Conservation (phyloP, 2,329 filamentous ascomycete genomes). For the Epichloe hybrida region DNA sequence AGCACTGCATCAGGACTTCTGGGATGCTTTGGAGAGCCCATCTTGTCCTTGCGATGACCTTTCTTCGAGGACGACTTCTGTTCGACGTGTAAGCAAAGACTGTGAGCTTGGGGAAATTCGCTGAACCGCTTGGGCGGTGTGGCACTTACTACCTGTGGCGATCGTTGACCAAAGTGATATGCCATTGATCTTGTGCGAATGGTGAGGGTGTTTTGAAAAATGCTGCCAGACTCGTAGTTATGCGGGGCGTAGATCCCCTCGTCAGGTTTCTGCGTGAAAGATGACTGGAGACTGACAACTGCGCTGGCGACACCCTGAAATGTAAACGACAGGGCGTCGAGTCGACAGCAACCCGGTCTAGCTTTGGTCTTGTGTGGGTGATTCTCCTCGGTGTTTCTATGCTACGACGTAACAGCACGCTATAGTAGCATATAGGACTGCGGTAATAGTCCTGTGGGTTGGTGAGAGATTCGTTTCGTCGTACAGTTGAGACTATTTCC, state of each 20-base stretch:
- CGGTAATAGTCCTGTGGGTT: background rate
- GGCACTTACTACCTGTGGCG: constrained; percentile 3
- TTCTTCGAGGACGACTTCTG: background rate
- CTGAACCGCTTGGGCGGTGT: background rate
- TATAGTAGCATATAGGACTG: background rate
- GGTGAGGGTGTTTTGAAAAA: background rate
- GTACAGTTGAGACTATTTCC: too few species aligned
- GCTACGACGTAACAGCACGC: background rate
- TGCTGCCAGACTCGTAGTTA: background rate
- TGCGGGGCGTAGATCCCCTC: too few species aligned
- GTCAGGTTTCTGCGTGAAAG: too few species aligned
- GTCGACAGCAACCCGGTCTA: background rate
- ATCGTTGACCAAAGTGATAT: constrained; percentile 1
- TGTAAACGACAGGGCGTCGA: background rate
- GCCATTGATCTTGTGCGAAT: constrained; percentile 1
- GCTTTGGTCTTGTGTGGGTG: background rate
- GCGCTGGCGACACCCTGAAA: too few species aligned
- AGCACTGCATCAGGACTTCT: constrained; percentile 23
- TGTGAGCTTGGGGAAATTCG: background rate
- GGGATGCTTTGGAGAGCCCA: constrained; percentile 10
- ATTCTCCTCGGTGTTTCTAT: background rate
- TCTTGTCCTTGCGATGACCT: background rate
- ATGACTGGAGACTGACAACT: too few species aligned
- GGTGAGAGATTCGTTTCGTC: background rate
- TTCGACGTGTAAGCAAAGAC: background rate